Percentiles rank a stretch among this genome's conserved stretches.
Evolutionary conservation across 208 protist genomes (phyloP).

Genomic region (Trypanosomatidae sp.): DNA sequence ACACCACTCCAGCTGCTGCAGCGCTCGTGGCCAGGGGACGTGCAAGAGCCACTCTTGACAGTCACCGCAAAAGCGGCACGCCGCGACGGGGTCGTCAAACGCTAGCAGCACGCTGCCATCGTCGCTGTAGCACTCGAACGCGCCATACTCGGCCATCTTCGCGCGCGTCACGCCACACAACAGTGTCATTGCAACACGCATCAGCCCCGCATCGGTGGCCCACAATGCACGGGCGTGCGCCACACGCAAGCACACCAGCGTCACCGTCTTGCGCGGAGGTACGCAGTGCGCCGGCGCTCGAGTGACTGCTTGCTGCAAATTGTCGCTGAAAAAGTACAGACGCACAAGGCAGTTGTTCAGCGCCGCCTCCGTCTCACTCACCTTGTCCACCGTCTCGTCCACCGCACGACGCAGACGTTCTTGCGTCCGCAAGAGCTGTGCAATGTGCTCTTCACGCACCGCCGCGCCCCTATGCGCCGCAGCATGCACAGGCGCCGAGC

Average conservation of each 20-base stretch:
- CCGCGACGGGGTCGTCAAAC: conserved; percentile 48
- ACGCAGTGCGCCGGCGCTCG: too few species aligned
- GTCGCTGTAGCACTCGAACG: conserved; percentile 79
- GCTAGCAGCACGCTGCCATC: conserved; percentile 65
- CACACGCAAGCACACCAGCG: conserved; percentile 64
- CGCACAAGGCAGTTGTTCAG: too few species aligned
- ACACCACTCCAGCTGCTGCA: too few species aligned
- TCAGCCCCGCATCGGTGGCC: conserved; percentile 35
- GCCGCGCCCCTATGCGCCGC: too few species aligned
- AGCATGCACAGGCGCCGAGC: too few species aligned
- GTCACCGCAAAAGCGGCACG: conserved; percentile 72
- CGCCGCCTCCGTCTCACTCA: too few species aligned
- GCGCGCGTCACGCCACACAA: conserved; percentile 53
- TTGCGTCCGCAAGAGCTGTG: too few species aligned
- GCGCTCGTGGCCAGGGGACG: conserved; percentile 47
- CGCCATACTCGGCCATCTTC: conserved; percentile 72
- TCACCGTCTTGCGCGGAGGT: conserved; percentile 37
- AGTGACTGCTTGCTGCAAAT: too few species aligned
- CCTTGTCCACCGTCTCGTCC: too few species aligned
- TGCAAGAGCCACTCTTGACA: conserved; percentile 62
- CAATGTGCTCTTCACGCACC: too few species aligned
- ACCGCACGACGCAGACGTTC: too few species aligned
- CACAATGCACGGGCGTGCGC: conserved; percentile 38
- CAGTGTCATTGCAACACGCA: conserved; percentile 38
- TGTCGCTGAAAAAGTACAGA: too few species aligned